Evolutionary conservation across 2,329 filamentous ascomycete genomes (phyloP), one percentile per base, ranked within the genome.

Genomic region (Pezicula carpinea): DNA sequence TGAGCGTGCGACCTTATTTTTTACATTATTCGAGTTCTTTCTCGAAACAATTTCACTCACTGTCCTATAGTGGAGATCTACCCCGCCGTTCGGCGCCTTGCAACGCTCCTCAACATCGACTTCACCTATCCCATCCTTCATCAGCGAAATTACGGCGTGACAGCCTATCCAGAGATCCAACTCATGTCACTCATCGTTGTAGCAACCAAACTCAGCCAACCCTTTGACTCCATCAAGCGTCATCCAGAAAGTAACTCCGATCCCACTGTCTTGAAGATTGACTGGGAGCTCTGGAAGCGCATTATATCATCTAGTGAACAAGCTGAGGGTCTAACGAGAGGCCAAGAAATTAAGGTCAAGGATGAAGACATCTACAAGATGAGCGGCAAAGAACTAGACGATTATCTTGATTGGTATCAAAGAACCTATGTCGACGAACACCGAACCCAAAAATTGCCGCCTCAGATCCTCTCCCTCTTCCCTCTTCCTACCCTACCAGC

Each of bases 341-440:
- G 67, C 55, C 62, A 75, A 55, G 73, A 80, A 59, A 66, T 80
- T 8, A 62, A 70, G n/a, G 63, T 85, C 18, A 76, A 72, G 5
- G 82, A 87, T 46, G 67, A 70, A 4, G 77, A 89, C 55, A 75
- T 88, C 7, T 73, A 83, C 34, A 63, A 69, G 1, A 83, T 91
- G 79, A 72, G 69, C 3, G 67, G 73, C 5, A 67, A 74, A 18
- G 75, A 85, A 52, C 68, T 92, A 32, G 86, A 91, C 58, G 77
- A 85, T 49, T 92, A 90, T 59, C 73, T 95, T 65, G 80, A 89
- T 64, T 93, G 86, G 82, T 91, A 87, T 61, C 82, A 87, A 60
- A 73, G 75, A 48, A 84, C 75, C 38, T 87, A 82, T 72, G 65
- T 80, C 39, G 70, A 73, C 51, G 70, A 29, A 29, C 8, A 76